Evolutionary conservation across 176 grass and related monocot species (phyloP).

Genomic region (Alopecurus myosuroides): DNA sequence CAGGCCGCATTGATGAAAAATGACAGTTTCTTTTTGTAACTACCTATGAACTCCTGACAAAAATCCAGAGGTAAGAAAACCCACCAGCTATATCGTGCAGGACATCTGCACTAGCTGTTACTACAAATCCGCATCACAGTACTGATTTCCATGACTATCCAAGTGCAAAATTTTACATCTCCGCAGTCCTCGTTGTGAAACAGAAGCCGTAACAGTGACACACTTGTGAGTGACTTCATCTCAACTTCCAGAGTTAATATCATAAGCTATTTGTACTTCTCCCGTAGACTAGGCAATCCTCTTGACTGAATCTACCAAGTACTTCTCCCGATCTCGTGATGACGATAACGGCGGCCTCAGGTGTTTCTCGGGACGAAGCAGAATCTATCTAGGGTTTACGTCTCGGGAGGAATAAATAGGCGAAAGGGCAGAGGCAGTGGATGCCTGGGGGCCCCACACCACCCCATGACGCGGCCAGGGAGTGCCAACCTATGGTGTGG

Average conservation of each 20-base stretch:
- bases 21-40: background rate
- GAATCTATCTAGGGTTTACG: too few species aligned
- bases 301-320: conserved; percentile 43
- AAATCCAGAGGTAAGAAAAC: background rate
- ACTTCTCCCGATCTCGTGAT: too few species aligned
- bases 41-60: background rate
- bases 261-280: background rate
- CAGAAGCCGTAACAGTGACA: background rate
- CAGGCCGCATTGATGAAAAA: background rate
- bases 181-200: background rate
- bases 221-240: background rate
- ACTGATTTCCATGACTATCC: background rate
- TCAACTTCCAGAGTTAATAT: background rate
- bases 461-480: too few species aligned
- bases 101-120: background rate
- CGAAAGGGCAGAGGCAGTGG: too few species aligned
- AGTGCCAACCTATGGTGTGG: too few species aligned
- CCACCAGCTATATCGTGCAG: background rate
- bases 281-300: background rate
- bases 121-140: background rate
- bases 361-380: too few species aligned
- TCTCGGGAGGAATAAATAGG: too few species aligned
- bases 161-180: background rate
- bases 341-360: too few species aligned
- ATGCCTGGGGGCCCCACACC: too few species aligned